phyloP scores from a whole-genome alignment of 345 rosid genomes.

The Geranium brycei region DNA sequence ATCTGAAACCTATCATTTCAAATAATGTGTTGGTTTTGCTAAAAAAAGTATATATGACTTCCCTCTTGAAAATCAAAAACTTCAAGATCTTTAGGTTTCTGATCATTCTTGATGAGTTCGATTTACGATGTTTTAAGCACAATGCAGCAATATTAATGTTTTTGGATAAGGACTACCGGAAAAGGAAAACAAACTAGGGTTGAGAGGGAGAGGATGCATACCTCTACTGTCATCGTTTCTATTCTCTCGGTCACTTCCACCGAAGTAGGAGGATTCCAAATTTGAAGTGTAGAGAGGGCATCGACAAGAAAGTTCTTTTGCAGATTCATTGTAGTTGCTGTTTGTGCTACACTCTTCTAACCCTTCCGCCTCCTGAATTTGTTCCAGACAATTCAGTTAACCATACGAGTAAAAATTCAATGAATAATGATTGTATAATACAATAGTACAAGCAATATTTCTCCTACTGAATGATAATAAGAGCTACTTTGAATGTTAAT shows the following conservation, averaged over 20 bases:
- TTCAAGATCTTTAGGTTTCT: not conserved
- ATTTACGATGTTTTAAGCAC: too few relatives aligned
- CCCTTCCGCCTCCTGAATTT: slow-evolving; percentile 21
- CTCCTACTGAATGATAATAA: not conserved
- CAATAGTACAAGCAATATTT: not conserved
- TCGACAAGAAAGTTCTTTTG: slow-evolving; percentile 23
- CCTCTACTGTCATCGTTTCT: slow-evolving; percentile 11
- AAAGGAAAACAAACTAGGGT: too few relatives aligned
- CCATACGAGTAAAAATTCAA: too few relatives aligned
- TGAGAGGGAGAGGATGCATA: not conserved
- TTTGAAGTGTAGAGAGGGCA: slow-evolving; percentile 21
- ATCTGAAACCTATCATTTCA: too few relatives aligned
- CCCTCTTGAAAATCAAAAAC: too few relatives aligned
- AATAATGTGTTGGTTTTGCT: too few relatives aligned
- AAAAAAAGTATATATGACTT: too few relatives aligned
- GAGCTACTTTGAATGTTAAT: too few relatives aligned
- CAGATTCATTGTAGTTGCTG: slow-evolving; percentile 29
- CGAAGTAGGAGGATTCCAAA: slow-evolving; percentile 27
- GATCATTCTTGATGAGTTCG: not conserved
- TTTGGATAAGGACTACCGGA: not conserved
- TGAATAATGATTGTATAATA: too few relatives aligned
- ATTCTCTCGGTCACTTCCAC: slow-evolving; percentile 27
- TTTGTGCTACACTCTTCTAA: slow-evolving; percentile 29
- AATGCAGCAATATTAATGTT: too few relatives aligned
- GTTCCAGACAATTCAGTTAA: not conserved